Conservation (phyloP, 306 rosid genomes). For the Cicer arietinum region DNA sequence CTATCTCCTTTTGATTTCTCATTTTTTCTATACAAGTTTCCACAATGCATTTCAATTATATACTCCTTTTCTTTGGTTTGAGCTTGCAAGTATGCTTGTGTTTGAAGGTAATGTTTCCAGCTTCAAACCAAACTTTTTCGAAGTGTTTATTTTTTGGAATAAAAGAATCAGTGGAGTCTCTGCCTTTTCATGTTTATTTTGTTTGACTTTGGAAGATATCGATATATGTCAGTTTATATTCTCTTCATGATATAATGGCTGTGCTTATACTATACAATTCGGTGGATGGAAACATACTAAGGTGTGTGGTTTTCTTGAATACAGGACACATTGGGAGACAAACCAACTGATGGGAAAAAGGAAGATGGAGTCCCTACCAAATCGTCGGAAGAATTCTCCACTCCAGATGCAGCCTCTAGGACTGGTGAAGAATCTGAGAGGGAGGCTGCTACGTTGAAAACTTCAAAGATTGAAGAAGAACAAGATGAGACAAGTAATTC, state of each 20-base stretch:
- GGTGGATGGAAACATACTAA: slow-evolving; percentile 14
- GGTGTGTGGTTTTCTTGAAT: slow-evolving; percentile 27
- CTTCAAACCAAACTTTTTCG: neutral
- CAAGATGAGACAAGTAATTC: slow-evolving; percentile 61
- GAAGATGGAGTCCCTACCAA: slow-evolving; percentile 36
- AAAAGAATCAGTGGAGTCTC: neutral
- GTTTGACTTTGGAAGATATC: slow-evolving; percentile 1
- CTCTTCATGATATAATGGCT: slow-evolving; percentile 13
- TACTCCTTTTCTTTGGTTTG: neutral
- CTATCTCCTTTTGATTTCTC: neutral
- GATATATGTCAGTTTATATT: neutral
- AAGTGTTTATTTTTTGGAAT: neutral
- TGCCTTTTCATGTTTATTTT: neutral
- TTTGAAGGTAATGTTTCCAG: slow-evolving; percentile 24
- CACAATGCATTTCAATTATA: neutral
- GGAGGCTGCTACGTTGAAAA: slow-evolving; percentile 52
- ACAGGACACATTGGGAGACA: slow-evolving; percentile 56
- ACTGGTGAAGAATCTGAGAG: slow-evolving; percentile 56
- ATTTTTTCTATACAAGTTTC: neutral
- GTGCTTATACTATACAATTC: neutral
- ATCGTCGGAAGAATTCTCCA: slow-evolving; percentile 29
- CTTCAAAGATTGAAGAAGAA: slow-evolving; percentile 63
- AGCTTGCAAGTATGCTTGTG: neutral
- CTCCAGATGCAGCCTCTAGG: slow-evolving; percentile 43
- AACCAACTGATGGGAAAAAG: slow-evolving; percentile 39